Evolutionary conservation across 2,329 filamentous ascomycete genomes (phyloP).

Genomic region (Periconia digitata): DNA sequence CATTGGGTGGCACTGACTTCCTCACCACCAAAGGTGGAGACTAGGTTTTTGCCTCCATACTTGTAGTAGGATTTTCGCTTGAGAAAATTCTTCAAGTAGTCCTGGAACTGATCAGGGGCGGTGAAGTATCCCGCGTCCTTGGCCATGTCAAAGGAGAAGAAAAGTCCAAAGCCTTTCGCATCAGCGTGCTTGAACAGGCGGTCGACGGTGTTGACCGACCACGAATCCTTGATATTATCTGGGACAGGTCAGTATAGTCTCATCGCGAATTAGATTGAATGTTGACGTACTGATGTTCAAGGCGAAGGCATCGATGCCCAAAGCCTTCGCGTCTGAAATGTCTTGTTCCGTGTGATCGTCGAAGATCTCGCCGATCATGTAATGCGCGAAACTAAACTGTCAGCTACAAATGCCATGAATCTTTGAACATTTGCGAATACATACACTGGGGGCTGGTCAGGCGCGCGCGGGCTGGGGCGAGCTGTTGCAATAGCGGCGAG

Average conservation of each 20-base stretch:
- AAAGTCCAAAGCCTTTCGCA: slow-evolving; percentile 33
- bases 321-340: slow-evolving; percentile 26
- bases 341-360: slow-evolving; percentile 25
- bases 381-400: slow-evolving; percentile 19
- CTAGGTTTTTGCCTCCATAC: slow-evolving; percentile 29
- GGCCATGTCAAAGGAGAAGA: slow-evolving; percentile 43
- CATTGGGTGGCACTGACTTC: slow-evolving; percentile 18
- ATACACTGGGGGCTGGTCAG: slow-evolving; percentile 4
- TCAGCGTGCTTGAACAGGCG: slow-evolving; percentile 36
- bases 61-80: slow-evolving; percentile 28
- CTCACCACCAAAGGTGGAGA: slow-evolving; percentile 38
- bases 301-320: slow-evolving; percentile 41
- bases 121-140: slow-evolving; percentile 14
- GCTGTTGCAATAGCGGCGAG: slow-evolving; percentile 7
- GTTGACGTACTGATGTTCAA: slow-evolving; percentile 31
- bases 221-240: slow-evolving; percentile 18
- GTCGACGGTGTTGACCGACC: slow-evolving; percentile 29
- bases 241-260: background rate
- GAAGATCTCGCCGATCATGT: slow-evolving; percentile 26
- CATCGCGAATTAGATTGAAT: background rate
- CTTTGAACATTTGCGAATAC: slow-evolving; percentile 3
- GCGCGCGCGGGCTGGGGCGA: background rate
- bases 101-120: slow-evolving; percentile 27
- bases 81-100: slow-evolving; percentile 26
- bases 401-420: background rate